Conservation (phyloP, 257 asterid genomes). For the Catharanthus roseus region DNA sequence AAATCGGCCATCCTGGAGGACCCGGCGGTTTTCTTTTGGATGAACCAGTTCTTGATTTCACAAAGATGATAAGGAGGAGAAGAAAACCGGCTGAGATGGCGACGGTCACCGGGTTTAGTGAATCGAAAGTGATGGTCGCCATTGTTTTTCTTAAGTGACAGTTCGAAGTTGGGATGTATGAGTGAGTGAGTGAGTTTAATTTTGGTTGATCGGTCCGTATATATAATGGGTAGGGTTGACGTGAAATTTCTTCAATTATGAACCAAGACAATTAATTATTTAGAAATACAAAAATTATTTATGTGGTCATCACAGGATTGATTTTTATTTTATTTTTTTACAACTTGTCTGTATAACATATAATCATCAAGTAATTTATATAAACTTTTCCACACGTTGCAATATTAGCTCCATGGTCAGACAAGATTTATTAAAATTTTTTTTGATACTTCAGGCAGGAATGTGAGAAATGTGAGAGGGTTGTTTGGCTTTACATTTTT, state of each 20-base stretch:
- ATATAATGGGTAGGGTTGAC: neutral
- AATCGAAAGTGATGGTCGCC: conserved; percentile 23
- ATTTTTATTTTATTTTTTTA: too few relatives aligned
- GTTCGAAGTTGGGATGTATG: neutral
- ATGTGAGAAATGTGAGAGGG: too few relatives aligned
- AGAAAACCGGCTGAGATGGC: conserved; percentile 28
- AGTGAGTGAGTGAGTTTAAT: neutral
- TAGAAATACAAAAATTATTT: too few relatives aligned
- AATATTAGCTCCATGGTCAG: too few relatives aligned
- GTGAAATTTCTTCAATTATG: neutral
- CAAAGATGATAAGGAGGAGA: conserved; percentile 14
- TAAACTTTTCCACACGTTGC: too few relatives aligned
- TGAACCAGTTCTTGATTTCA: conserved; percentile 8
- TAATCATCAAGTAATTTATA: too few relatives aligned
- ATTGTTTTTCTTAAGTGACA: neutral
- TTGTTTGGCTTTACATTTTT: too few relatives aligned
- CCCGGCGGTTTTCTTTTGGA: conserved; percentile 37
- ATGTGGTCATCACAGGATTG: neutral
- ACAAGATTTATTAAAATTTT: too few relatives aligned
- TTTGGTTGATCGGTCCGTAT: neutral
- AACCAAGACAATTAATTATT: too few relatives aligned
- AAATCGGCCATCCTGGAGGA: conserved; percentile 44
- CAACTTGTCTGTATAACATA: too few relatives aligned
- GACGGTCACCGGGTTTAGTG: conserved; percentile 30
- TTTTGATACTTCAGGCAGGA: too few relatives aligned